Base-by-base conservation (phyloP, 83 land plant genomes). In the Picea abies region DNA sequence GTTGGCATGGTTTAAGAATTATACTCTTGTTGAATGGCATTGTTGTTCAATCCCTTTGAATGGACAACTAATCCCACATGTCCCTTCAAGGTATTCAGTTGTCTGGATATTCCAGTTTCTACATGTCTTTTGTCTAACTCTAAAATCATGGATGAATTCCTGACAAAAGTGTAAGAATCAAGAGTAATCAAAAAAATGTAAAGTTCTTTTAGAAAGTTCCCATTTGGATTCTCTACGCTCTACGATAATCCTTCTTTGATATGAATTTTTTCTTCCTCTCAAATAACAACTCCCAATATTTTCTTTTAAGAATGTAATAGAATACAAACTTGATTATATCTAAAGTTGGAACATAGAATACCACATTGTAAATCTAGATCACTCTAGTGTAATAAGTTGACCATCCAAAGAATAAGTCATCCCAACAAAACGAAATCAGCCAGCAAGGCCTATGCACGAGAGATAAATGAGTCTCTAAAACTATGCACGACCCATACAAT, bases 91-190 rank as follows among this genome's bases (percentile, higher is more conserved):
- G 86, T 88, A 49, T 85, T 87, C 20, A 84, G 15, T 82, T 88
- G 88, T 39, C 88, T 81, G 14, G 84, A 91, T 91, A 91, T 91
- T 70, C 92, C 90, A 69, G 90, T 90, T 75, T 92, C 94, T n/a
- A 89, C 92, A 68, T 92, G 89, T 44, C 89, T 76, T 41, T 79
- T 86, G 72, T 93, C 95, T 76, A 91, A 92, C 72, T 93, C 92
- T 39, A 94, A 93, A 35, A 91, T 84, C 82, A 87, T 52, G n/a
- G 90, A 84, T 15, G 87, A 83, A 49, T 65, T 73, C 32, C 85
- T 76, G 20, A 77, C 85, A 80, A 35, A 67, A 63, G 19, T 22
- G 1, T 82, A 80, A 10, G 78, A 62, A 12, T 85, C 87, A 4
- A 75, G 82, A 15, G 78, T 63, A 7, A 65, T 6, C 39, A 32